phyloP scores from a whole-genome alignment of 73 alveolate species.

The Stentor coeruleus region DNA sequence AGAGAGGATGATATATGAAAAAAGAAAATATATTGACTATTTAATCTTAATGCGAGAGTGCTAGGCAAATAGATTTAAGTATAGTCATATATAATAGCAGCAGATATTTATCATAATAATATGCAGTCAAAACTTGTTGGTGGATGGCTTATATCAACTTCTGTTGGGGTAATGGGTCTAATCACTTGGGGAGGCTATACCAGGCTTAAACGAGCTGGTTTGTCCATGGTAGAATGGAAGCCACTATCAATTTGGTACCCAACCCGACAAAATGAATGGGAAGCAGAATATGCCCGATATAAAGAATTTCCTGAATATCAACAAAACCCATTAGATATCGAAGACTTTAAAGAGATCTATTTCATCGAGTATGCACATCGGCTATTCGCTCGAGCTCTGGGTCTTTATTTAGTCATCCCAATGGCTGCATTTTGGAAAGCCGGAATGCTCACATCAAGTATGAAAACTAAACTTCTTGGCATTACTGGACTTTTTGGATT shows the following conservation, averaged over 20 bases:
- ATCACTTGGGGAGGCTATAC: conserved; percentile 87
- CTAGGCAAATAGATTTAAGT: too few species aligned
- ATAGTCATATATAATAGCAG: too few species aligned
- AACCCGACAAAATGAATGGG: conserved; percentile 72
- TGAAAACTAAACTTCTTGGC: conserved; percentile 42
- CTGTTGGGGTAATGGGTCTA: conserved; percentile 73
- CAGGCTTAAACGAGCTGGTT: conserved; percentile 77
- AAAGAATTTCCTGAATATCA: conserved; percentile 80
- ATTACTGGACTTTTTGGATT: conserved; percentile 61
- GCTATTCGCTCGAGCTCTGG: conserved; percentile 70
- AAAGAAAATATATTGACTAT: too few species aligned
- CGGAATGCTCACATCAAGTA: conserved; percentile 54
- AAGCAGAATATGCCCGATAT: conserved; percentile 69
- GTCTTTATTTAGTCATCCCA: conserved; percentile 59
- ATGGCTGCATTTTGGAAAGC: conserved; percentile 53
- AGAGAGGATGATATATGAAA: too few species aligned
- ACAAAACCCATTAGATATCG: conserved; percentile 51
- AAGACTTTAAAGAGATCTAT: conserved; percentile 72
- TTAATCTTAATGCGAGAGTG: too few species aligned
- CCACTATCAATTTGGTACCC: conserved; percentile 68
- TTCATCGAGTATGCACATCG: conserved; percentile 81
- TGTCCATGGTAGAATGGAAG: conserved; percentile 87
- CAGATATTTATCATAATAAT: too few species aligned
- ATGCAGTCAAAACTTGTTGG: conserved; percentile 54
- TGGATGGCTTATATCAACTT: conserved; percentile 69